Conservation (phyloP, 148 eudicot species). For the Tetragonia tetragonoides region DNA sequence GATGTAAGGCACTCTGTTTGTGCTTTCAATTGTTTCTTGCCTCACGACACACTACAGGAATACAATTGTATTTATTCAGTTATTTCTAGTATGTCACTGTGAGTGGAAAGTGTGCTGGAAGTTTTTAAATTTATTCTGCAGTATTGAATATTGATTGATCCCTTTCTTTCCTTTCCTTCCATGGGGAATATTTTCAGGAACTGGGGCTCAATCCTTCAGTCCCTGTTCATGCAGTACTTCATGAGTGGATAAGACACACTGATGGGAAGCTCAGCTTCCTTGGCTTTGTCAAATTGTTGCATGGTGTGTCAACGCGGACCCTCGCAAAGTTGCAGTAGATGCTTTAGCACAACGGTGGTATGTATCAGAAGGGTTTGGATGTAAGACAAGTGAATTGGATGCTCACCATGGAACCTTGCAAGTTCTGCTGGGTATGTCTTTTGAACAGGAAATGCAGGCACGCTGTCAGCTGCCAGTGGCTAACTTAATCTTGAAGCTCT, state of each 20-base stretch:
- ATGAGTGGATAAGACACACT: constrained; percentile 56
- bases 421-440: neutral
- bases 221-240: constrained; percentile 50
- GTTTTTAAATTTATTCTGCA: neutral
- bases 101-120: neutral
- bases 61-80: no score
- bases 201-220: constrained; percentile 57
- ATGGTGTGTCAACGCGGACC: constrained; percentile 38
- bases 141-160: neutral
- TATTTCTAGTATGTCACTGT: neutral
- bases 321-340: constrained; percentile 33
- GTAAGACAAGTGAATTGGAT: neutral
- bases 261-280: constrained; percentile 64
- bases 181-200: constrained; percentile 38
- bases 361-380: neutral
- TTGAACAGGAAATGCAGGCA: neutral
- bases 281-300: constrained; percentile 56
- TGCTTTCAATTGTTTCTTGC: no score
- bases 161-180: neutral
- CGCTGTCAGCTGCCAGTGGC: neutral
- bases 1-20: no score
- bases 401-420: neutral
- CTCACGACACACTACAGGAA: no score
- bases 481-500: neutral
- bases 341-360: neutral